Base-by-base conservation (phyloP, 352 stramenopile genomes). In the Phytophthora sojae region DNA sequence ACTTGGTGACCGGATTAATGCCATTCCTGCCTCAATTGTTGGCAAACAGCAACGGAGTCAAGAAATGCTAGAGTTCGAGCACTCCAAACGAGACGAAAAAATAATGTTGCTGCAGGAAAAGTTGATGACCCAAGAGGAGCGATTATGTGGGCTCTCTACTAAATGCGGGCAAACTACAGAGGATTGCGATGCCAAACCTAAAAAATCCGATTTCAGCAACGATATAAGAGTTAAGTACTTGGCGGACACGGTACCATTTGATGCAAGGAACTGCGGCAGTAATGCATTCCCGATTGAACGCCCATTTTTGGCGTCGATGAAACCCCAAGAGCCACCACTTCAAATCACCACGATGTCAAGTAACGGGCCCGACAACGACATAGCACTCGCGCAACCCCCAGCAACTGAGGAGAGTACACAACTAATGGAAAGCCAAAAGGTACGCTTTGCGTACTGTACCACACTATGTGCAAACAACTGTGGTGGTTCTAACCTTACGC, bases 21-120 rank as follows among this genome's bases (percentile, higher is more conserved):
- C 9, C 45, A 7, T 25, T 17, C n/a, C 8, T 7, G 6, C 7
- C 5, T 15, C 47, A 29, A 15, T 8, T 26, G n/a, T 15, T 21
- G 29, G 15, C 15, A 50, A n/a, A 11, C 15, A 39, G 8, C n/a
- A 60, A 45, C 14, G 11, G 6, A 50, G 23, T 9, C 19, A 53
- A 25, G 17, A 66, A 35, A 3, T 21, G n/a, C 17, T 69, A 0
- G 32, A 74, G n/a, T 57, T 80, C 21, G 69, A 80, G 50, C n/a
- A 75, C 9, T 44, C 32, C 19, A 73, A 66, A 23, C 62, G 52
- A 53, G 54, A 78, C 47, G 73, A 80, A 60, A 73, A 68, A 26
- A 60, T 76, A 32, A 17, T 75, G 25, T 23, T 77, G 23, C 44
- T 80, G 17, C 60, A 78, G 17, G 52, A 73, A 29, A 57, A 19